These are phyloP conservation scores for Chalaropsis thielavioides DNA, from an alignment of 2,329 filamentous ascomycete species.

Conservation along the genomic window DNA sequence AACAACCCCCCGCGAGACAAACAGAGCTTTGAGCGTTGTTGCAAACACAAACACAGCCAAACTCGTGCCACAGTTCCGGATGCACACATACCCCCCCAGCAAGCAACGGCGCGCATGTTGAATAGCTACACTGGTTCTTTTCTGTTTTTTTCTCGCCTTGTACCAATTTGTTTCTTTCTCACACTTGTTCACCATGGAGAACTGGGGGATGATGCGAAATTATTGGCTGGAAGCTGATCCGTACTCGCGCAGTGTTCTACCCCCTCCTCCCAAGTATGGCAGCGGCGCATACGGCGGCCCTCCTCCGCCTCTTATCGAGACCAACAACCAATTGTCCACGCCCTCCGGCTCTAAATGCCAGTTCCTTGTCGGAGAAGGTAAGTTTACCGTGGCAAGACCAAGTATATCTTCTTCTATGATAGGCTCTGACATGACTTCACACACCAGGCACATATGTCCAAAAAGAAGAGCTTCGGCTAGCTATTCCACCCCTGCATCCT, in stretches of 20 bases:
- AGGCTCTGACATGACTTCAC: neutral
- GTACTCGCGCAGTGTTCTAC: slow-evolving; percentile 50
- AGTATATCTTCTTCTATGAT: neutral
- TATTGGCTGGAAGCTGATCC: slow-evolving; percentile 16
- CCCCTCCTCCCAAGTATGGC: slow-evolving; percentile 77
- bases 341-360: slow-evolving; percentile 74
- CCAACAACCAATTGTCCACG: slow-evolving; percentile 73
- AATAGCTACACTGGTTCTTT: neutral
- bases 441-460: slow-evolving; percentile 70
- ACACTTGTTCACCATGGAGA: slow-evolving; percentile 9
- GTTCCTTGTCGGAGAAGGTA: slow-evolving; percentile 86
- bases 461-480: slow-evolving; percentile 80
- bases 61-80: neutral
- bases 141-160: neutral
- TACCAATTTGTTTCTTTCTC: neutral
- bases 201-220: slow-evolving; percentile 13
- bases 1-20: neutral
- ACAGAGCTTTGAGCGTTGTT: neutral
- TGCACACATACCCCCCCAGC: neutral
- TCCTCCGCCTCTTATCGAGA: slow-evolving; percentile 64
- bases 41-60: neutral
- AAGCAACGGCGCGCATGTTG: neutral
- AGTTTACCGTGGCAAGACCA: neutral
- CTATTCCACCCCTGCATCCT: slow-evolving; percentile 87
- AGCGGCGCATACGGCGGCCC: slow-evolving; percentile 50